Base-by-base conservation (phyloP, 2,329 filamentous ascomycete genomes). In the Penicillium concentricum region DNA sequence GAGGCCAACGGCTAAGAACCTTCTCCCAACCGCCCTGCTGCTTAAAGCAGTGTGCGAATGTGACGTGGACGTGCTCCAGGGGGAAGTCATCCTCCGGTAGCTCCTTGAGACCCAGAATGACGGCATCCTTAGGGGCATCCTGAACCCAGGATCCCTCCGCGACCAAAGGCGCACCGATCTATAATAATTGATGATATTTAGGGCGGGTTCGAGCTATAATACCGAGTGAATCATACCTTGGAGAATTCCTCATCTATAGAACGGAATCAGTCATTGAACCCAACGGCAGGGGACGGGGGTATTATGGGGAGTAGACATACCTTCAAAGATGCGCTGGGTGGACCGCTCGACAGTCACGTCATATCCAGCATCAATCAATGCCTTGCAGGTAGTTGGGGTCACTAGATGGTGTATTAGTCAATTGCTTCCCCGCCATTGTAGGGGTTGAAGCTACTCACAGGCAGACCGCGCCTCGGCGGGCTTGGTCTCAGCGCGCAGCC, bases 51-150 rank as follows among this genome's bases (percentile, higher is more conserved):
- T 91, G 87, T 37, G 84, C 84, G 69, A 92, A 91, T 66, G 87
- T 84, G 62, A 90, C 81, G 69, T 89, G 85, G 22, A 84, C 85
- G 71, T 93, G 89, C 78, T 88, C 84, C 51, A 92, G 82, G 41
- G 88, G 87, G 69, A 86, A 65, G 58, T 84, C 82, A 69, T 90
- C 87, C 66, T 88, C 87, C 24, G 86, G 86, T 12, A 92, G 81
- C 77, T 92, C 89, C 82, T 92, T 92, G 58, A 92, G 81, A 39
- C 89, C 89, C 56, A 92, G 76, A 59, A 92, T 86, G 67, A 91
- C 84, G 69, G 89, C 81, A 60, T 89, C 86, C 62, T 79, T 76
- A 38, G 88, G 86, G 1, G 85, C 88, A 56, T 88, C 79, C 52
- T 80, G 79, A 34, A 72, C 73, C 89, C 89, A 92, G 48, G 81